A percentile compares a stretch with the other conserved stretches of the same genome.
phyloP scores from a whole-genome alignment of 139 green algal species.

The Tetraselmis striata region DNA sequence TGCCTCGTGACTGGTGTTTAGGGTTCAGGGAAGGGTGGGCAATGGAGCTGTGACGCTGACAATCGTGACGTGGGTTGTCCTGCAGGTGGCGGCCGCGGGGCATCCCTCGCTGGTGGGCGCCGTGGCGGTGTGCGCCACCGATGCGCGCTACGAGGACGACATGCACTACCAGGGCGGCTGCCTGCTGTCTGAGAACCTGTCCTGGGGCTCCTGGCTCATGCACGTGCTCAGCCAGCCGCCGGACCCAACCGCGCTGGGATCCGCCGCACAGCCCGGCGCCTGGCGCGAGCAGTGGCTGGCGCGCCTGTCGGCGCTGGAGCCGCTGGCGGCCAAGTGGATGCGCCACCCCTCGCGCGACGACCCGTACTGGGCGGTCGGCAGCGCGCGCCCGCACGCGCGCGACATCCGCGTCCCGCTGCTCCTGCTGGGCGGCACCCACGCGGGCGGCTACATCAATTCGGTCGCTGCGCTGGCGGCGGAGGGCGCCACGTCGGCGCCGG shows the following conservation, averaged over 20 bases:
- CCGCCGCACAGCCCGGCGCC: neutral
- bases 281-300: constrained; percentile 6
- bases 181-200: constrained; percentile 14
- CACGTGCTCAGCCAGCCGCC: constrained; percentile 11
- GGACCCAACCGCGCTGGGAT: neutral
- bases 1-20: too few species aligned
- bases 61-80: too few species aligned
- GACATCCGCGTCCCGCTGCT: constrained; percentile 9
- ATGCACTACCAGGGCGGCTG: constrained; percentile 19
- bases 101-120: neutral
- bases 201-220: constrained; percentile 14
- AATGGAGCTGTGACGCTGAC: too few species aligned
- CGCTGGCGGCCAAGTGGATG: neutral
- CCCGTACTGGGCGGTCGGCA: constrained; percentile 5
- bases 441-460: constrained; percentile 15
- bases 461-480: neutral
- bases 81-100: constrained; percentile 1
- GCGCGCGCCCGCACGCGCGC: neutral
- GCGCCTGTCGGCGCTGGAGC: constrained; percentile 9
- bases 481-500: neutral
- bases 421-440: neutral
- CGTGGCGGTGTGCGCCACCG: constrained; percentile 15
- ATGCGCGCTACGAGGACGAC: constrained; percentile 16
- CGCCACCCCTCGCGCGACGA: neutral
- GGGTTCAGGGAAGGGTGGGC: too few species aligned